Evolutionary conservation across 2,329 filamentous ascomycete genomes (phyloP).

Genomic region (Aspergillus sp.): DNA sequence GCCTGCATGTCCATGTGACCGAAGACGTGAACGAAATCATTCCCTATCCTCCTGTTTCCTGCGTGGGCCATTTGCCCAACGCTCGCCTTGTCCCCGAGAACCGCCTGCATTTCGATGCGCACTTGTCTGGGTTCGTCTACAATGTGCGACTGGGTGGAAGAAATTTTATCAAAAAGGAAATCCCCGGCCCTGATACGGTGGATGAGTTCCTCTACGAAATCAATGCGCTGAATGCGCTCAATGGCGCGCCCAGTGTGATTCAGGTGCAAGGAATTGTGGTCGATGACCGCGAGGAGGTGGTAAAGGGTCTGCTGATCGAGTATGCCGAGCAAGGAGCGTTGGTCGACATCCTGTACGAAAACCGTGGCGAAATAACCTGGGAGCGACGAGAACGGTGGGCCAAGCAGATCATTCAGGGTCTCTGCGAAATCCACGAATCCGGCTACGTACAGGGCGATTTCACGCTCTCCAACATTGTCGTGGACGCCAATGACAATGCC

Average conservation of each 20-base stretch:
- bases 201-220: slow-evolving; percentile 98
- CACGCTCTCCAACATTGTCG: slow-evolving; percentile 93
- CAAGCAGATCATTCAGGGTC: slow-evolving; percentile 79
- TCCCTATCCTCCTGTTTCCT: slow-evolving; percentile 68
- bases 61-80: slow-evolving; percentile 64
- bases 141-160: slow-evolving; percentile 69
- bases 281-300: slow-evolving; percentile 65
- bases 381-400: slow-evolving; percentile 78
- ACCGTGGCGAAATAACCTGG: slow-evolving; percentile 62
- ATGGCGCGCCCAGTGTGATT: slow-evolving; percentile 71
- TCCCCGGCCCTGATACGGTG: slow-evolving; percentile 88
- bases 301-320: slow-evolving; percentile 86
- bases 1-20: slow-evolving; percentile 94
- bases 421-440: slow-evolving; percentile 89
- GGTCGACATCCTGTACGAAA: slow-evolving; percentile 86
- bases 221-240: slow-evolving; percentile 80
- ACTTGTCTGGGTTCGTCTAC: slow-evolving; percentile 97
- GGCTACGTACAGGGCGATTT: slow-evolving; percentile 98
- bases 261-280: slow-evolving; percentile 82
- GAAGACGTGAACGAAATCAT: slow-evolving; percentile 97
- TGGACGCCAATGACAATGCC: slow-evolving; percentile 76
- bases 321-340: slow-evolving; percentile 83
- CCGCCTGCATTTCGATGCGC: slow-evolving; percentile 78
- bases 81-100: slow-evolving; percentile 59
- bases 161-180: slow-evolving; percentile 92